Conservation (phyloP, 306 rosid genomes). For the Pterocarpus santalinus region DNA sequence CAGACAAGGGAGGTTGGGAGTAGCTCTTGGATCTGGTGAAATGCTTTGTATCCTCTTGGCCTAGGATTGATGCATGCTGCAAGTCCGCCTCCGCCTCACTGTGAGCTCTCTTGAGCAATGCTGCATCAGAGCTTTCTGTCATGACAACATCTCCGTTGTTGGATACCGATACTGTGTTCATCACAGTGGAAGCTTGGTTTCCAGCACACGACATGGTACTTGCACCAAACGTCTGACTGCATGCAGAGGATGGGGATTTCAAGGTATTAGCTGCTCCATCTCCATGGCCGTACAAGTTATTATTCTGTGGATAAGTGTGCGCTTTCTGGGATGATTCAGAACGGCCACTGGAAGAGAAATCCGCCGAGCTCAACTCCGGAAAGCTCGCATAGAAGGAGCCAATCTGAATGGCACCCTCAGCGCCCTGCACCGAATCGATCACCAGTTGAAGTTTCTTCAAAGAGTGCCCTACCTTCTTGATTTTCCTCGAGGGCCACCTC, state of each 20-base stretch:
- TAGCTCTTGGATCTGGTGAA: constrained; percentile 29
- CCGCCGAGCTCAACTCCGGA: constrained; percentile 61
- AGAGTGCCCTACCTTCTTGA: constrained; percentile 75
- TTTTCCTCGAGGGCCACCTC: constrained; percentile 77
- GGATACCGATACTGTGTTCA: constrained; percentile 22
- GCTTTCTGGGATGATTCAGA: constrained; percentile 30
- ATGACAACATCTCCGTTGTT: constrained; percentile 20
- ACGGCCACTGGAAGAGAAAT: constrained; percentile 21
- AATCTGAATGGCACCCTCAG: constrained; percentile 70
- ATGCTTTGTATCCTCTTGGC: constrained; percentile 51
- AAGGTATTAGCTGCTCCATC: constrained; percentile 18
- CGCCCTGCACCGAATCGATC: constrained; percentile 74
- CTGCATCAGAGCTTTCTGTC: constrained; percentile 48
- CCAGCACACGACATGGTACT: neutral
- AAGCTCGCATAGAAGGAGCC: constrained; percentile 66
- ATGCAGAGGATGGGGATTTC: constrained; percentile 56
- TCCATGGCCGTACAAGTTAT: constrained; percentile 36
- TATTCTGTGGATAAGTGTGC: constrained; percentile 21
- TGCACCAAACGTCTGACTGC: constrained; percentile 55
- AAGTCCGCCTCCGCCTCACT: constrained; percentile 32
- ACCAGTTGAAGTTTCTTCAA: constrained; percentile 71
- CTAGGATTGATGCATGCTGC: constrained; percentile 18
- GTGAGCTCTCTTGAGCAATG: constrained; percentile 40
- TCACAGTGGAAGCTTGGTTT: constrained; percentile 10
- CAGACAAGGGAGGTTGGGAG: constrained; percentile 44